Evolutionary conservation across 805 yeast species (phyloP), one percentile per base, ranked within the genome.

Genomic region (Yamadazyma philogaea): DNA sequence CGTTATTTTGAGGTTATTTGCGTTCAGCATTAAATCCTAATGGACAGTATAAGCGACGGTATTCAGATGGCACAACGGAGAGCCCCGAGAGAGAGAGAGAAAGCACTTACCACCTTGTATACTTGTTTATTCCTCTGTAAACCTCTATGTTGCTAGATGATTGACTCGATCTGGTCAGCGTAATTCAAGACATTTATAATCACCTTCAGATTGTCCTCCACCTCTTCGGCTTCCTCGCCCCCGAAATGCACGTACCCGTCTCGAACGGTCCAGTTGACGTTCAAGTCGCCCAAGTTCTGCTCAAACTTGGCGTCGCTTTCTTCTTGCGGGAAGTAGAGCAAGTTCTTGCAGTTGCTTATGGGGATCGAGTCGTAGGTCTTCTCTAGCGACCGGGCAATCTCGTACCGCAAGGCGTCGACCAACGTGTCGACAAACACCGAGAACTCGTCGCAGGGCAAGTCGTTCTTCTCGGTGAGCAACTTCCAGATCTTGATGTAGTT

Each of bases 401-500:
- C 96, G 44, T 72, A 75, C 53, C 98, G 78, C 47, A 93, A 84
- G 1, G 96, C 87, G 52, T 75, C 74, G 53, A 84, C 77, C 59
- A 90, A 74, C 16, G 85, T 81, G 44, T 77, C 81, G 45, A 88
- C 84, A 63, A 91, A 87, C 36, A 87, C 75, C 45, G 77, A 77
- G 62, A 82, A 90, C 61, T 93, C 98, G 44, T 81, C 78, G 50
- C 81, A 75, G 20, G 83, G 82, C 50, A 82, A 80, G 55, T 67
- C 68, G 30, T 66, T 53, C 42, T 72, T 70, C 46, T 79, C 77
- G 40, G 82, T 79, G 49, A 85, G 74, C 42, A 86, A 74, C 52
- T 79, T 82, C 84, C 93, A 86, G 35, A 90, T 91, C 63, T 87
- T 87, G 63, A 88, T 93, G 64, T 90, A 93, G 50, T 91, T 85